Conservation (phyloP, 257 asterid genomes). For the Solanum tarijense region DNA sequence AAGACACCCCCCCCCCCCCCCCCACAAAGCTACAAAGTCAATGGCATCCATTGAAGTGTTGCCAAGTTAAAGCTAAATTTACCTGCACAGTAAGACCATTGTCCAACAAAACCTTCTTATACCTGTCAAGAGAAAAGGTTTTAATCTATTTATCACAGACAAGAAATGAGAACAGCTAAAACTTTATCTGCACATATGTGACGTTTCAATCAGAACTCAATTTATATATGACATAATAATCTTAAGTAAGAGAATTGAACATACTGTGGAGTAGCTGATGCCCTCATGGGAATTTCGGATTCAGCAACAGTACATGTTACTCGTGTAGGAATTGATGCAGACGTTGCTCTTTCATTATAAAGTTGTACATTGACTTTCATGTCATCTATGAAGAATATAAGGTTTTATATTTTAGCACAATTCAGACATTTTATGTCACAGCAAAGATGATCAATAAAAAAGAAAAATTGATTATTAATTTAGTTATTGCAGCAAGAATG, state of each 20-base stretch:
- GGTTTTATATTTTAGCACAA: background rate
- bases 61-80: slow-evolving; percentile 9
- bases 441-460: background rate
- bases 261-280: slow-evolving; percentile 74
- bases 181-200: background rate
- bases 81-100: slow-evolving; percentile 87
- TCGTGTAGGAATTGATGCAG: slow-evolving; percentile 68
- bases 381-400: slow-evolving; percentile 44
- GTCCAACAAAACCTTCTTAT: slow-evolving; percentile 79
- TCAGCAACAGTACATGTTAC: slow-evolving; percentile 78
- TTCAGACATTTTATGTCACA: background rate
- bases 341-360: slow-evolving; percentile 59
- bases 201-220: background rate
- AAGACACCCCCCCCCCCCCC: too few species aligned
- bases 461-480: background rate
- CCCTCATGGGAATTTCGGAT: slow-evolving; percentile 53
- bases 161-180: background rate
- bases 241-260: slow-evolving; percentile 15
- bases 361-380: slow-evolving; percentile 67
- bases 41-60: background rate
- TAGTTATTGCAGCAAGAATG: background rate
- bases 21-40: background rate
- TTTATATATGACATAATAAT: background rate
- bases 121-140: slow-evolving; percentile 29
- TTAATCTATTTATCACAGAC: background rate